Evolutionary conservation across 805 yeast genomes (phyloP).

Genomic region (Blastobotrys terrestris): DNA sequence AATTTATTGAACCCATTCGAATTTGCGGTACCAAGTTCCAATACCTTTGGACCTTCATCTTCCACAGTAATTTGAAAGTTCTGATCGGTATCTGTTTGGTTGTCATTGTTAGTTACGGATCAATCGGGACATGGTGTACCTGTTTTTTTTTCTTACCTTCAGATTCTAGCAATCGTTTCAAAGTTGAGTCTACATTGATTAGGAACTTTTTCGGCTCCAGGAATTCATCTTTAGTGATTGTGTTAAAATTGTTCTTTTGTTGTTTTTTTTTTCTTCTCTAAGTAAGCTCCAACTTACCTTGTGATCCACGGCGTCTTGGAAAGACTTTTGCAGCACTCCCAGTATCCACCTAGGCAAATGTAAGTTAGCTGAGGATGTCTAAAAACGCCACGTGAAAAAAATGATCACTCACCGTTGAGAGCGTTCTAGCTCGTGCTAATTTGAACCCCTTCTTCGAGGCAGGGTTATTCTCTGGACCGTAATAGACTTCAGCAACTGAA

Average conservation of each 20-base stretch:
- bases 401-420: not conserved
- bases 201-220: constrained; percentile 47
- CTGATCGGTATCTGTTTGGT: constrained; percentile 61
- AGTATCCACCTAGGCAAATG: constrained; percentile 3
- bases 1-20: constrained; percentile 72
- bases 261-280: too few relatives aligned
- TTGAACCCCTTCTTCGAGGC: constrained; percentile 8
- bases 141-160: constrained; percentile 35
- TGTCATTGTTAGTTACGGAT: not conserved
- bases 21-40: constrained; percentile 73
- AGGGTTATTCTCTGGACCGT: constrained; percentile 39
- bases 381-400: not conserved
- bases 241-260: too few relatives aligned
- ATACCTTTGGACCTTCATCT: constrained; percentile 78
- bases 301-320: constrained; percentile 41
- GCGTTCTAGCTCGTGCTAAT: constrained; percentile 10
- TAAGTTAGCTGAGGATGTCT: too few relatives aligned
- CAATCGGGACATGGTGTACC: not conserved
- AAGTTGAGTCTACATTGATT: constrained; percentile 70
- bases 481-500: constrained; percentile 62
- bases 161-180: constrained; percentile 57
- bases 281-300: constrained; percentile 19
- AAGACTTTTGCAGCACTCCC: not conserved
- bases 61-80: constrained; percentile 82
- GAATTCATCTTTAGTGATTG: constrained; percentile 6